phyloP scores from a whole-genome alignment of 2,329 filamentous ascomycete species.

The Trichoderma sp. region DNA sequence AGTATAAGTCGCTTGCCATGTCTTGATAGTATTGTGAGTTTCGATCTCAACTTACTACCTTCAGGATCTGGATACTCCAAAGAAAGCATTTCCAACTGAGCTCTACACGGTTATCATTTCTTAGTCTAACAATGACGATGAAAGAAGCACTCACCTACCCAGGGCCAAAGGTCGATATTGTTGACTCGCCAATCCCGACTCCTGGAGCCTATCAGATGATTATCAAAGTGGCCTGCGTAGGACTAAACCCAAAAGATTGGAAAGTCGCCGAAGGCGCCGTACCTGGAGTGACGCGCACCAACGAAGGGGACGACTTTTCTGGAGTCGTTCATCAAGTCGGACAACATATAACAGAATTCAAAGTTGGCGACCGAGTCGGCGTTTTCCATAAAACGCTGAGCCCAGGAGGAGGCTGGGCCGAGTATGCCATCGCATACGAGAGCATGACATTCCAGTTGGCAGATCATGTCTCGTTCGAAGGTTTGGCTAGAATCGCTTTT shows the following conservation, averaged over 20 bases:
- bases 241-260: conserved; percentile 37
- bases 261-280: conserved; percentile 28
- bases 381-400: conserved; percentile 43
- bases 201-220: conserved; percentile 32
- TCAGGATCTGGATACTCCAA: no score
- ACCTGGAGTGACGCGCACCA: conserved; percentile 16
- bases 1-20: not conserved
- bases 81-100: not conserved
- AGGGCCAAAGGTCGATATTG: conserved; percentile 7
- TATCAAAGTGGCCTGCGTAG: conserved; percentile 31
- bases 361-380: conserved; percentile 49
- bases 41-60: not conserved
- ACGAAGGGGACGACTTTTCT: conserved; percentile 36
- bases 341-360: conserved; percentile 30
- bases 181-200: conserved; percentile 11
- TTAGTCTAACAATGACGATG: conserved; percentile 1
- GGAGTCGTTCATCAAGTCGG: conserved; percentile 34
- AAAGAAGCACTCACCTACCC: conserved; percentile 18
- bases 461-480: conserved; percentile 52
- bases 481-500: not conserved
- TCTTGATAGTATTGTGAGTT: not conserved
- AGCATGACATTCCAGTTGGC: conserved; percentile 61
- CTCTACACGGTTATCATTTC: not conserved
- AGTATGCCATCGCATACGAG: conserved; percentile 60
- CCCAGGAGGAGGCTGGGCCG: conserved; percentile 58